These are phyloP conservation scores for Gynandropsis gynandra DNA, from an alignment of 345 rosid genomes.

Conservation along the genomic window DNA sequence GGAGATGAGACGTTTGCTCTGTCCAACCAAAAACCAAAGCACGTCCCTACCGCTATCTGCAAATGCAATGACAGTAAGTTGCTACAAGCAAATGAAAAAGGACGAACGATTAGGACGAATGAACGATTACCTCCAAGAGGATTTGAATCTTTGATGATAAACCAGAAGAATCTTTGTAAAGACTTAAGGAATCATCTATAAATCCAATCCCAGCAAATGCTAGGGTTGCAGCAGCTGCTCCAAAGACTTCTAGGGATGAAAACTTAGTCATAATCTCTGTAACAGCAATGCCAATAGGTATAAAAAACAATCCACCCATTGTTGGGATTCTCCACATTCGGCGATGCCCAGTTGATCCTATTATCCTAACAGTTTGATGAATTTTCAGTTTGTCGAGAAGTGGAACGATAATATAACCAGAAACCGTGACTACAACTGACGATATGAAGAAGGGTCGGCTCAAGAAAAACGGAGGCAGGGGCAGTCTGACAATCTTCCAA, in stretches of 20 bases:
- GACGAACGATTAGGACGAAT: slow-evolving; percentile 6
- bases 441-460: slow-evolving; percentile 61
- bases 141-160: slow-evolving; percentile 49
- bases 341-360: slow-evolving; percentile 36
- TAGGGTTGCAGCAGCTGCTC: slow-evolving; percentile 57
- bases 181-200: slow-evolving; percentile 49
- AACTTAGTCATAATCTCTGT: slow-evolving; percentile 43
- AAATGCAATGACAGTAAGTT: slow-evolving; percentile 11
- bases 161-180: slow-evolving; percentile 37
- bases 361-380: slow-evolving; percentile 34
- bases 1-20: slow-evolving; percentile 56
- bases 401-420: slow-evolving; percentile 72
- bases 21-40: slow-evolving; percentile 81
- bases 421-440: slow-evolving; percentile 40
- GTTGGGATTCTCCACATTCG: slow-evolving; percentile 59
- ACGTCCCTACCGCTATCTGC: slow-evolving; percentile 64
- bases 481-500: slow-evolving; percentile 88
- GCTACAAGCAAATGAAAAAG: slow-evolving; percentile 18
- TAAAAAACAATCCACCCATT: slow-evolving; percentile 79
- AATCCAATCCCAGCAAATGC: slow-evolving; percentile 71
- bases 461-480: slow-evolving; percentile 63
- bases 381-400: slow-evolving; percentile 51
- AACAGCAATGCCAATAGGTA: slow-evolving; percentile 71
- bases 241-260: slow-evolving; percentile 64
- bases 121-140: slow-evolving; percentile 51